A percentile compares a stretch with the other conserved stretches of the same genome.
Conservation (phyloP, 2,329 filamentous ascomycete species). For the Colletotrichum lupini region DNA sequence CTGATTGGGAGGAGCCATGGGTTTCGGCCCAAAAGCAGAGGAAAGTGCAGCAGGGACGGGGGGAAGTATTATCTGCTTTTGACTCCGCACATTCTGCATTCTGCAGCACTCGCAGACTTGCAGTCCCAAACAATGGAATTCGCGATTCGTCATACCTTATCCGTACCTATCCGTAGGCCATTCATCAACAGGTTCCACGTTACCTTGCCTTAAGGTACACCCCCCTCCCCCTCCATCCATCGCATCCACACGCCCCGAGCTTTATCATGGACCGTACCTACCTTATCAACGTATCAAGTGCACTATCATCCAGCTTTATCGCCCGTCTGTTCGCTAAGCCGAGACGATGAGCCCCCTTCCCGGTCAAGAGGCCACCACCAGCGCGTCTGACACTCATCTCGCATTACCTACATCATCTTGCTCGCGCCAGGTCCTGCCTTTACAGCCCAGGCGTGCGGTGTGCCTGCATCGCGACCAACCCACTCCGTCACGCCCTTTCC, state of each 20-base stretch:
- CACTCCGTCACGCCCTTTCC: neutral
- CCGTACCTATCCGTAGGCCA: neutral
- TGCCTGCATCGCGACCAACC: neutral
- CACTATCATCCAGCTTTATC: slow-evolving; percentile 10
- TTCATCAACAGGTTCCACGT: neutral
- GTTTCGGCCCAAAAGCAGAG: slow-evolving; percentile 7
- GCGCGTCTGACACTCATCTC: neutral
- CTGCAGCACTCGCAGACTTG: neutral
- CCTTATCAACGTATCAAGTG: neutral
- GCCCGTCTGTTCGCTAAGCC: neutral
- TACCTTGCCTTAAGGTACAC: neutral
- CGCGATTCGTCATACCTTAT: neutral
- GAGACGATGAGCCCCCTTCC: slow-evolving; percentile 11
- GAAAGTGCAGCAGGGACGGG: slow-evolving; percentile 1
- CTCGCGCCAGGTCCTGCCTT: neutral
- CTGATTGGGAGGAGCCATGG: slow-evolving; percentile 1
- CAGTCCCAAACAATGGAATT: neutral
- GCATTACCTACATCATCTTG: neutral
- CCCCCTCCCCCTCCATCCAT: neutral
- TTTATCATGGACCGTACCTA: slow-evolving; percentile 22
- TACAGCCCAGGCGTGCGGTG: neutral
- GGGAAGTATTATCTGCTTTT: neutral
- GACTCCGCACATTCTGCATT: neutral
- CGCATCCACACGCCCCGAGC: slow-evolving; percentile 27
- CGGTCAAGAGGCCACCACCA: neutral